Conservation (phyloP, 306 rosid genomes). For the Ziziphus jujuba region DNA sequence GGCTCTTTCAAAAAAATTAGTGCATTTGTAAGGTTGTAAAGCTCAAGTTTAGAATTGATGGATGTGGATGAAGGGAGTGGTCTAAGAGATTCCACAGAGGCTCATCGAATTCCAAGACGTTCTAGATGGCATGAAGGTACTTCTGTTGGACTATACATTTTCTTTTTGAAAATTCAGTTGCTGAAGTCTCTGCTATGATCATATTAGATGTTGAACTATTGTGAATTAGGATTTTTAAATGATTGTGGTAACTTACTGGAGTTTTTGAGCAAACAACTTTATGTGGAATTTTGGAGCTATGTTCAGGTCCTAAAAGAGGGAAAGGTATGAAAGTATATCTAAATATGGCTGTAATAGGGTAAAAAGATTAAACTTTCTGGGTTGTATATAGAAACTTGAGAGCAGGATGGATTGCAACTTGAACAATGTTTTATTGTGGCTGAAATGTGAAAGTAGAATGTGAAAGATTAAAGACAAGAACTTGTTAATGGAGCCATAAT, state of each 20-base stretch:
- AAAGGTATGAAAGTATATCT: neutral
- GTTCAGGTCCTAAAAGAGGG: neutral
- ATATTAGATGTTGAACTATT: neutral
- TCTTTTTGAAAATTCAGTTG: neutral
- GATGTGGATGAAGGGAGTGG: conserved; percentile 28
- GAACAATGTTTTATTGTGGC: too few relatives aligned
- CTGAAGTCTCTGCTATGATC: neutral
- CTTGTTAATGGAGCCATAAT: too few relatives aligned
- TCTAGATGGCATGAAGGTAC: conserved; percentile 28
- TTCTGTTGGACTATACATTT: neutral
- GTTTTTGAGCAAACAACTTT: neutral
- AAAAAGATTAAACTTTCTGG: too few relatives aligned
- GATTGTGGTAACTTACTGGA: neutral
- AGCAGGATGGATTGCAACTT: too few relatives aligned
- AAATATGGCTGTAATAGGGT: neutral
- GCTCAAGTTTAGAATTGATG: conserved; percentile 27
- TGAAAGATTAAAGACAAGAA: too few relatives aligned
- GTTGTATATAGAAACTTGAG: too few relatives aligned
- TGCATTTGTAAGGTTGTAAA: conserved; percentile 10
- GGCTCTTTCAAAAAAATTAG: conserved; percentile 1
- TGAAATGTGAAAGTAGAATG: too few relatives aligned
- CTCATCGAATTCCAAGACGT: conserved; percentile 11
- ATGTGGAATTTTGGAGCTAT: neutral
- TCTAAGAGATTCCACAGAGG: neutral
- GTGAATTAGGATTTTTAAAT: too few relatives aligned